Evolutionary conservation across 164 flowering plant species (phyloP), one percentile per base, ranked within the genome.

Genomic region (Kingdonia uniflora): DNA sequence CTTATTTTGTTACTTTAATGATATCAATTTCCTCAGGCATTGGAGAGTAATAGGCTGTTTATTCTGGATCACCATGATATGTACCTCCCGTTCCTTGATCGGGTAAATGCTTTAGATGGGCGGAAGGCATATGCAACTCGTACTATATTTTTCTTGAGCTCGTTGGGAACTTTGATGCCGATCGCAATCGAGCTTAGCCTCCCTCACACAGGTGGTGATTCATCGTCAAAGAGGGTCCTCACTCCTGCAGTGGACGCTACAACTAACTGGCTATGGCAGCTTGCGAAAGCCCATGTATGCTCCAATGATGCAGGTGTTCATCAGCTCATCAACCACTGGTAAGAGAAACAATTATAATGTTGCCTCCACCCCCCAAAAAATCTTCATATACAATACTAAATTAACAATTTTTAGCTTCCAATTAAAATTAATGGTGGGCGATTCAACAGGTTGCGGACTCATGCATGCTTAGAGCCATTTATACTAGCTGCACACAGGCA

Each of bases 141-240:
- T 0, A 83, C 97, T 15, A 46, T 94, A 4, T 83, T 77, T 60
- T 83, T 80, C 82, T 66, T 77, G 68, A 74, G 82, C 20, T 51
- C 63, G 5, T 20, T 51, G 1, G 95, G 90, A 6, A 81, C 97
- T 0, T 78, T 94, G 2, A 89, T 79, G 68, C 97, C 97, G 5
- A 68, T 94, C 10, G 99, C 96, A 5, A 94, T 94, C 6, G 99
- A 94, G 74, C 95, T 94, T n/a, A 78, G 83, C 70, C 80, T 87
- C 13, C 83, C 95, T 0, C 48, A 44, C 0, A 1, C 66, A 0
- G 63, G 74, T 7, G 67, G 77, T n/a, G 56, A 41, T 22, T 20
- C 71, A 5, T 60, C 54, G 7, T 64, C 80, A 0, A 86, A 82
- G 68, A 77, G 84, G 1, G 95, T 88, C 6, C 68, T 88, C 16